Conservation (phyloP, 768 basidiomycete genomes). For the Wakefieldia striispora region DNA sequence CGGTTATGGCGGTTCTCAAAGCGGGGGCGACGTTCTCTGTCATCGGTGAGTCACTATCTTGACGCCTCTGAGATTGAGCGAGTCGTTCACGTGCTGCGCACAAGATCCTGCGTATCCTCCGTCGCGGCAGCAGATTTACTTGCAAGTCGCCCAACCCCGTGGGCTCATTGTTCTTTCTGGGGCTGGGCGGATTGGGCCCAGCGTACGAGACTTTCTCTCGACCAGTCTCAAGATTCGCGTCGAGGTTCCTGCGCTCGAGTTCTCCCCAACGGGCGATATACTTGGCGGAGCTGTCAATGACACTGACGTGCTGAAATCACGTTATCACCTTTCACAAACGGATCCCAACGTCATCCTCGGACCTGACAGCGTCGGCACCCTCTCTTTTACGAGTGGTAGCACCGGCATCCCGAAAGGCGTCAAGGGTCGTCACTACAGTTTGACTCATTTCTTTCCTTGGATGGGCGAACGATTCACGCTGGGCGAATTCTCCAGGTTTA, state of each 20-base stretch:
- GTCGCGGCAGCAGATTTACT: conserved; percentile 87
- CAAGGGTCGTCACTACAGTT: conserved; percentile 86
- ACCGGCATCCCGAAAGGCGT: conserved; percentile 99
- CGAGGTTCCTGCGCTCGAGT: conserved; percentile 86
- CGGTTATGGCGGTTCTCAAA: conserved; percentile 95
- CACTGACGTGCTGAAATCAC: conserved; percentile 61
- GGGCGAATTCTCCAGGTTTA: conserved; percentile 75
- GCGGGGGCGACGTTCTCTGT: conserved; percentile 97
- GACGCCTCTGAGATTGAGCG: background rate
- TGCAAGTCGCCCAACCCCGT: conserved; percentile 88
- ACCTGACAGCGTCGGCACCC: conserved; percentile 92
- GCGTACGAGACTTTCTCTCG: conserved; percentile 81
- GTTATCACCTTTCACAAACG: conserved; percentile 51
- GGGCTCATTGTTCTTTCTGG: conserved; percentile 89
- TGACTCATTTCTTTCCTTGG: conserved; percentile 99
- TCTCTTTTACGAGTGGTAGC: conserved; percentile 96
- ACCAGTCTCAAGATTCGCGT: conserved; percentile 81
- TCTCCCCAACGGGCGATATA: conserved; percentile 61
- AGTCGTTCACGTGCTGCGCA: background rate
- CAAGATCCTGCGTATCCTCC: conserved; percentile 96
- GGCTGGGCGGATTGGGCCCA: conserved; percentile 75
- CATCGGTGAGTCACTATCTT: conserved; percentile 61
- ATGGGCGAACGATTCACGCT: conserved; percentile 89
- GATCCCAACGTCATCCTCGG: conserved; percentile 85
- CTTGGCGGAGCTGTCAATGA: conserved; percentile 55